Conservation (phyloP, 768 basidiomycete species). For the Suillus discolor region DNA sequence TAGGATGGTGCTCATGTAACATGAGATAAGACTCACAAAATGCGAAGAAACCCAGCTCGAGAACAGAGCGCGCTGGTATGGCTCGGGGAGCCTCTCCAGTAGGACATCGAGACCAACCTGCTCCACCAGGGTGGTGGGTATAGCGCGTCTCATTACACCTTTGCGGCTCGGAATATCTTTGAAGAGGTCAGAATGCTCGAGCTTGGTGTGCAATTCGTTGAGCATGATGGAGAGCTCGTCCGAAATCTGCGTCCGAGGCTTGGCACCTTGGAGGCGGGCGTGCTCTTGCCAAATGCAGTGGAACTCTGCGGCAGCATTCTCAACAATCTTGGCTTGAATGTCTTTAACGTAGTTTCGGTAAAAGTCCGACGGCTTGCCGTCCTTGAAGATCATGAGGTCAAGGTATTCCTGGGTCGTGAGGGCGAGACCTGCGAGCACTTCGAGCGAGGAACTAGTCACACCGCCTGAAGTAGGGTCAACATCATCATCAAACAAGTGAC, state of each 20-base stretch:
- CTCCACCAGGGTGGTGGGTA: constrained; percentile 88
- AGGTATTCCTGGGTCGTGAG: constrained; percentile 88
- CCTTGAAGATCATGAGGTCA: constrained; percentile 92
- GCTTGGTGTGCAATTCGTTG: constrained; percentile 89
- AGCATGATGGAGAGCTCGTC: constrained; percentile 91
- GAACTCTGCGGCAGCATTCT: constrained; percentile 92
- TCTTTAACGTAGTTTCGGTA: constrained; percentile 93
- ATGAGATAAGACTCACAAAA: constrained; percentile 58
- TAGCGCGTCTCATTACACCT: constrained; percentile 79
- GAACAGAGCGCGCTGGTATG: constrained; percentile 87
- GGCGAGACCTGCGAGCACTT: constrained; percentile 96
- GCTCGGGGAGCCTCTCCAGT: constrained; percentile 74
- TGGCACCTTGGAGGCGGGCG: constrained; percentile 75
- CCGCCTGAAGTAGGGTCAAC: constrained; percentile 56
- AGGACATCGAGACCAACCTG: constrained; percentile 80
- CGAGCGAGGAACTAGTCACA: constrained; percentile 94
- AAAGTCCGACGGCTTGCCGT: constrained; percentile 82
- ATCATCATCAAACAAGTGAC: not conserved
- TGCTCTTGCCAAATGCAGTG: constrained; percentile 93
- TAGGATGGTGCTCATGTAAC: constrained; percentile 6
- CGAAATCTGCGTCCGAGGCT: constrained; percentile 88
- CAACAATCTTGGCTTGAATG: constrained; percentile 86
- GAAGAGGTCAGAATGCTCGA: constrained; percentile 88
- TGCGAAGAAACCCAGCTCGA: constrained; percentile 89
- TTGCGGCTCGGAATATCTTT: constrained; percentile 75